Conservation (phyloP, 2,329 filamentous ascomycete species). For the Verticillium tricorpus region DNA sequence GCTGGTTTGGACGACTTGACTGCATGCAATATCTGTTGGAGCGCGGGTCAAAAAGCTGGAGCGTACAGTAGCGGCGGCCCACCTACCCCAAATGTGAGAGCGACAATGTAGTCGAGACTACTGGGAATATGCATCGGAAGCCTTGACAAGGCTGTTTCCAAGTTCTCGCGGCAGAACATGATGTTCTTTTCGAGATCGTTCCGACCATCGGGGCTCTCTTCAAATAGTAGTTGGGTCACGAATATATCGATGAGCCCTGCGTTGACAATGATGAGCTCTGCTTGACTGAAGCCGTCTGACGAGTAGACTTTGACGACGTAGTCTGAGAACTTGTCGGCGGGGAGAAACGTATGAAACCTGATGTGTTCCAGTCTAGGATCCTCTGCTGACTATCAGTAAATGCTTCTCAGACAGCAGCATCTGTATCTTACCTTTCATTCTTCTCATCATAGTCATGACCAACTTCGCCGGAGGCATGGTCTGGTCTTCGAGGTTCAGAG, state of each 20-base stretch:
- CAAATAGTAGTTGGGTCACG: constrained; percentile 11
- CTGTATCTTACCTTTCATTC: constrained; percentile 6
- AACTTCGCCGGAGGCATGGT: constrained; percentile 12
- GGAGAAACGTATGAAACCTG: constrained; percentile 3
- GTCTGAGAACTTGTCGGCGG: constrained; percentile 10
- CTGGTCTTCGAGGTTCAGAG: constrained; percentile 2
- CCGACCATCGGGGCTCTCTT: constrained; percentile 6
- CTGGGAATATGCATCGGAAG: constrained; percentile 15
- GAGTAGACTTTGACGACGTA: constrained; percentile 16
- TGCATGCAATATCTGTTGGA: constrained; percentile 11
- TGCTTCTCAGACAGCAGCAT: not conserved
- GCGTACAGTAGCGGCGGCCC: too few relatives aligned
- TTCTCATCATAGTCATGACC: constrained; percentile 8
- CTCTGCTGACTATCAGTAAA: not conserved
- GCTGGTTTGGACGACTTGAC: constrained; percentile 15
- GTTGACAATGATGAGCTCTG: constrained; percentile 17
- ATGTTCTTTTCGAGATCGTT: constrained; percentile 10
- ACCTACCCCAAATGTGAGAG: constrained; percentile 15
- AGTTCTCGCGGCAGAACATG: constrained; percentile 12
- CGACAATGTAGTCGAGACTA: constrained; percentile 11
- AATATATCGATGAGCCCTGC: constrained; percentile 11
- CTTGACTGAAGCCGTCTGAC: constrained; percentile 9
- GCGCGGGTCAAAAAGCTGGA: not conserved
- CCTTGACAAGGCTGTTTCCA: constrained; percentile 16
- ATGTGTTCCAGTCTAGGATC: constrained; percentile 1